A percentile compares a stretch with the other conserved stretches of the same genome.
These are phyloP conservation scores for Aspergillus asperescens DNA, from an alignment of 495 filamentous ascomycete species.

Conservation along the genomic window DNA sequence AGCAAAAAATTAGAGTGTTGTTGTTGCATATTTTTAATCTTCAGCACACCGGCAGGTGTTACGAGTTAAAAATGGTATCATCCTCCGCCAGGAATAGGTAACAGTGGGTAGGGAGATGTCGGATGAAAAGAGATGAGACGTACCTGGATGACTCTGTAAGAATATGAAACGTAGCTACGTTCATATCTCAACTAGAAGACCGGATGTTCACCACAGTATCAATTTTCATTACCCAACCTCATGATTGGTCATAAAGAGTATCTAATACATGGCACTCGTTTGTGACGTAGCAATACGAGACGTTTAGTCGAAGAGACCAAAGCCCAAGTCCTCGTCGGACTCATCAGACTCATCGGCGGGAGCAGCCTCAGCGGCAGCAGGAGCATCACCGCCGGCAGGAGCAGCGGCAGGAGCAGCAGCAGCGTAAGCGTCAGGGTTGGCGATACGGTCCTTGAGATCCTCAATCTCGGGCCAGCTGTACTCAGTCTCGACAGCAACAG, in stretches of 20 bases:
- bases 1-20: slow-evolving; percentile 63
- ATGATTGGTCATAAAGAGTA: slow-evolving; percentile 30
- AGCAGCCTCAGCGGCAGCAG: slow-evolving; percentile 48
- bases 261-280: slow-evolving; percentile 43
- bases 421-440: slow-evolving; percentile 94
- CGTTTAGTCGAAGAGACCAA: slow-evolving; percentile 56
- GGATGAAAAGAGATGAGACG: slow-evolving; percentile 19
- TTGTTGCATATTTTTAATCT: slow-evolving; percentile 52
- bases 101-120: background rate
- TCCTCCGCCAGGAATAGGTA: slow-evolving; percentile 40
- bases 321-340: slow-evolving; percentile 50
- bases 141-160: slow-evolving; percentile 26
- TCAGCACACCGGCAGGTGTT: slow-evolving; percentile 38
- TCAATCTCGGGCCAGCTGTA: slow-evolving; percentile 94
- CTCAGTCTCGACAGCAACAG: slow-evolving; percentile 86
- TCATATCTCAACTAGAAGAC: slow-evolving; percentile 29
- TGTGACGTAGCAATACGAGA: slow-evolving; percentile 22
- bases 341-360: slow-evolving; percentile 48
- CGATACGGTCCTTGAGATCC: slow-evolving; percentile 96
- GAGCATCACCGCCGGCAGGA: slow-evolving; percentile 39
- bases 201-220: slow-evolving; percentile 27
- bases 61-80: slow-evolving; percentile 56
- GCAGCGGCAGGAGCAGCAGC: slow-evolving; percentile 65
- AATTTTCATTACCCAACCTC: slow-evolving; percentile 30
- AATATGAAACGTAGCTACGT: slow-evolving; percentile 39